Conservation (phyloP, 1,139 yeast species). For the Candida sp. region DNA sequence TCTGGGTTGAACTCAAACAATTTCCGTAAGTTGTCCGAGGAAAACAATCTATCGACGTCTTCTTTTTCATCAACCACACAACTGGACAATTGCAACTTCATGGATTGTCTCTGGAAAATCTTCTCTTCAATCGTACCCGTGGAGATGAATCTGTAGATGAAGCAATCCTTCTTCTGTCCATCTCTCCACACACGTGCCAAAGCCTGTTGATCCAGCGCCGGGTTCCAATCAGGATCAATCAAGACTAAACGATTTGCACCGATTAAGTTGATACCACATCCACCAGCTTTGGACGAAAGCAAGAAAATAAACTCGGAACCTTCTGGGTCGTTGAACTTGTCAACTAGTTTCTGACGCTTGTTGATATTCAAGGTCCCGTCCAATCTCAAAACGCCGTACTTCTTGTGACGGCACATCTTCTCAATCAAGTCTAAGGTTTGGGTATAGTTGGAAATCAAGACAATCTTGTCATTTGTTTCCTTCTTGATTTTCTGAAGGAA, state of each 20-base stretch:
- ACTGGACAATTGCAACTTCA: conserved; percentile 91
- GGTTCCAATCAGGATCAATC: conserved; percentile 99
- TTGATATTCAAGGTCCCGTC: conserved; percentile 95
- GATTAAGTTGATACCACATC: conserved; percentile 96
- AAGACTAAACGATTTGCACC: conserved; percentile 93
- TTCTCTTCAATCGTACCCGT: conserved; percentile 98
- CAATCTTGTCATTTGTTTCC: conserved; percentile 94
- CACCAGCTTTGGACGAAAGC: conserved; percentile 97
- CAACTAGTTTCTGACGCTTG: conserved; percentile 93
- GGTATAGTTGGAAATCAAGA: conserved; percentile 91
- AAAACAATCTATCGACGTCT: conserved; percentile 91
- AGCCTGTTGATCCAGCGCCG: conserved; percentile 99
- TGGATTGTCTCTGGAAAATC: conserved; percentile 95
- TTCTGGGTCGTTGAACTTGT: conserved; percentile 88
- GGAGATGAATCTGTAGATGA: conserved; percentile 89
- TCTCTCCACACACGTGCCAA: conserved; percentile 99
- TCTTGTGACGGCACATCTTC: conserved; percentile 73
- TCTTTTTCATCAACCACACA: conserved; percentile 98
- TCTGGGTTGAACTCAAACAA: conserved; percentile 72
- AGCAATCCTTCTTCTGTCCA: conserved; percentile 97
- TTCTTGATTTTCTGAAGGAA: conserved; percentile 75
- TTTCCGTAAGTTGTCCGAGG: conserved; percentile 78
- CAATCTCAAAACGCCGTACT: conserved; percentile 80
- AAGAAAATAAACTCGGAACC: conserved; percentile 88
- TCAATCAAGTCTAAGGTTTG: conserved; percentile 93